A percentile compares a stretch with the other conserved stretches of the same genome.
phyloP scores from a whole-genome alignment of 2,329 filamentous ascomycete genomes.

The Grosmannia huntii region DNA sequence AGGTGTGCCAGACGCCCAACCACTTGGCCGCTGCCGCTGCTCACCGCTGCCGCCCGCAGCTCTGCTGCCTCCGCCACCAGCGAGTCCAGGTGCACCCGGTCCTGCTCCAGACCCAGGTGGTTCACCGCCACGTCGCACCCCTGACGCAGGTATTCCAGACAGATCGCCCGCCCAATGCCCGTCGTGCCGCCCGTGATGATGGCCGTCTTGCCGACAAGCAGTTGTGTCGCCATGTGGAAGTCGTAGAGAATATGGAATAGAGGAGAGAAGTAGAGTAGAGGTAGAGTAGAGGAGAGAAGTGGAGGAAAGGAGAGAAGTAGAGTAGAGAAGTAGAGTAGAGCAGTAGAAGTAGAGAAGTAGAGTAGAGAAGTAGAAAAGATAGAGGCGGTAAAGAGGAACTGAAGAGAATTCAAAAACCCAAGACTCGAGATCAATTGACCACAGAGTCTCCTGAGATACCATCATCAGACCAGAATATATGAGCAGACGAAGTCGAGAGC shows the following conservation, averaged over 20 bases:
- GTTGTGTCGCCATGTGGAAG: constrained; percentile 28
- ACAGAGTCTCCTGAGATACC: too few species aligned
- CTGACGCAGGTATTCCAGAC: constrained; percentile 63
- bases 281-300: too few species aligned
- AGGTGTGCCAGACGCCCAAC: constrained; percentile 51
- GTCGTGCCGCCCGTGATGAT: constrained; percentile 81
- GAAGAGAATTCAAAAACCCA: too few species aligned
- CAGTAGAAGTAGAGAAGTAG: not conserved
- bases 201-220: constrained; percentile 64
- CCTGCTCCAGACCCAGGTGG: constrained; percentile 50
- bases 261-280: too few species aligned
- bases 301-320: not conserved
- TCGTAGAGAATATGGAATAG: constrained; percentile 21
- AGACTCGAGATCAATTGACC: too few species aligned
- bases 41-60: constrained; percentile 24
- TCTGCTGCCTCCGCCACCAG: constrained; percentile 37
- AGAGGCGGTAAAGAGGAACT: too few species aligned
- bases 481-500: not conserved
- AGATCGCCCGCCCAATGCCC: constrained; percentile 77
- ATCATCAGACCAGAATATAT: too few species aligned
- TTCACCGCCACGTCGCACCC: constrained; percentile 72
- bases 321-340: not conserved
- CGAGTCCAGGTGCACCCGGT: constrained; percentile 37
- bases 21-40: constrained; percentile 23
- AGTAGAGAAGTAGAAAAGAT: too few species aligned